Evolutionary conservation across 371 early-diverging fungal species (phyloP).

Genomic region (Apophysomyces elegans): DNA sequence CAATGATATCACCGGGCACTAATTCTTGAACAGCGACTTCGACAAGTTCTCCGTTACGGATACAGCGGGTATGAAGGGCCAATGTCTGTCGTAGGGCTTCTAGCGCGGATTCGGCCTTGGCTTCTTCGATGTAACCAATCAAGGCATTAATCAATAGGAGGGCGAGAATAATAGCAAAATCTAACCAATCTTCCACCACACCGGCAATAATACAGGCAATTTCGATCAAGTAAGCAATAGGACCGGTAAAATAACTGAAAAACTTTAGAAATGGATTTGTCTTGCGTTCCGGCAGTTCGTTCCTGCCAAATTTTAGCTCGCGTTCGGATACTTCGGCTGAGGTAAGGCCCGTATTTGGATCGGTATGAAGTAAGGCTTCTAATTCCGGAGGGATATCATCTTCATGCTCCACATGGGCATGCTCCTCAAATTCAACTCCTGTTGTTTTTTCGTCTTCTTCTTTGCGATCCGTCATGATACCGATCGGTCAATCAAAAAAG

Average conservation of each 20-base stretch:
- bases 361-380: slow-evolving; percentile 70
- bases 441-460: slow-evolving; percentile 18
- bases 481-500: not conserved
- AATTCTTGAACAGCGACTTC: slow-evolving; percentile 79
- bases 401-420: slow-evolving; percentile 66
- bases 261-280: slow-evolving; percentile 85
- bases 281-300: slow-evolving; percentile 79
- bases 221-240: slow-evolving; percentile 90
- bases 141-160: slow-evolving; percentile 86
- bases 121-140: slow-evolving; percentile 90
- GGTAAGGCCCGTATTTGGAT: slow-evolving; percentile 63
- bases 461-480: not conserved
- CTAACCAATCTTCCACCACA: slow-evolving; percentile 78
- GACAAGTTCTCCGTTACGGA: slow-evolving; percentile 75
- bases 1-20: slow-evolving; percentile 89
- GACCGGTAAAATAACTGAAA: slow-evolving; percentile 84
- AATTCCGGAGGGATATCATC: slow-evolving; percentile 76
- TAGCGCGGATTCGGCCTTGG: slow-evolving; percentile 88
- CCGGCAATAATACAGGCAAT: slow-evolving; percentile 76
- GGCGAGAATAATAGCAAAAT: slow-evolving; percentile 85
- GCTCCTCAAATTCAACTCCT: slow-evolving; percentile 47
- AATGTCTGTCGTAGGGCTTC: slow-evolving; percentile 89
- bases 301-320: slow-evolving; percentile 64
- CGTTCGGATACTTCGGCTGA: slow-evolving; percentile 61
- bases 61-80: slow-evolving; percentile 78